Conservation (phyloP, 805 yeast genomes). For the Wickerhamiella alocasiicola region DNA sequence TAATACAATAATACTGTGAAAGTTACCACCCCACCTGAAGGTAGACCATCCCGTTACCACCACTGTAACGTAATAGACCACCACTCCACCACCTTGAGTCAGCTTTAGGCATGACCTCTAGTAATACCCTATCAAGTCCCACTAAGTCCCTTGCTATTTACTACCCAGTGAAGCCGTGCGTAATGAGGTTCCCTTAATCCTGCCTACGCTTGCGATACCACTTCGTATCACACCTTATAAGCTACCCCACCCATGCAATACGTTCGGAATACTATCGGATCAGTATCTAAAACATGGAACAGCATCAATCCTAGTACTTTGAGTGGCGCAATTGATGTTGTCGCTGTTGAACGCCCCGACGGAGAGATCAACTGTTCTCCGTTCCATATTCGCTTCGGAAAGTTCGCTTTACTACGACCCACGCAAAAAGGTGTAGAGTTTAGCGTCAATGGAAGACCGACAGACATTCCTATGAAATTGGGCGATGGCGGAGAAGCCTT, state of each 20-base stretch:
- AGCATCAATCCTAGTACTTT: conserved; percentile 93
- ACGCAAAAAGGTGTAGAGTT: conserved; percentile 90
- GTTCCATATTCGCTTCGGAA: conserved; percentile 92
- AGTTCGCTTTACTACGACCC: conserved; percentile 82
- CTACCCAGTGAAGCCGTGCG: too few relatives aligned
- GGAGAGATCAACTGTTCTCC: conserved; percentile 82
- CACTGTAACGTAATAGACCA: too few relatives aligned
- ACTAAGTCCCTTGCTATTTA: too few relatives aligned
- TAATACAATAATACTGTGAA: too few relatives aligned
- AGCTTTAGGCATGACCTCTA: too few relatives aligned
- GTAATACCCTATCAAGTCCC: too few relatives aligned
- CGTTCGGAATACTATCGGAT: conserved; percentile 89
- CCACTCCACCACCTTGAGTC: too few relatives aligned
- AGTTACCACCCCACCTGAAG: too few relatives aligned
- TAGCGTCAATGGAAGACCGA: conserved; percentile 66
- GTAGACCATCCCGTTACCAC: too few relatives aligned
- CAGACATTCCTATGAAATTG: conserved; percentile 85
- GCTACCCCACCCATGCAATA: conserved; percentile 74
- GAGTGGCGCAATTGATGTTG: conserved; percentile 93
- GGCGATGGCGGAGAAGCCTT: conserved; percentile 98
- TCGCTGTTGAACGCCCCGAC: conserved; percentile 81
- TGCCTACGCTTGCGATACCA: too few relatives aligned
- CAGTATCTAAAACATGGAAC: conserved; percentile 94
- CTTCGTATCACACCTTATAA: too few relatives aligned
- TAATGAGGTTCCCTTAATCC: too few relatives aligned